A percentile compares a stretch with the other conserved stretches of the same genome.
Conservation (phyloP, 148 eudicot species). For the Rhododendron mucronatum region DNA sequence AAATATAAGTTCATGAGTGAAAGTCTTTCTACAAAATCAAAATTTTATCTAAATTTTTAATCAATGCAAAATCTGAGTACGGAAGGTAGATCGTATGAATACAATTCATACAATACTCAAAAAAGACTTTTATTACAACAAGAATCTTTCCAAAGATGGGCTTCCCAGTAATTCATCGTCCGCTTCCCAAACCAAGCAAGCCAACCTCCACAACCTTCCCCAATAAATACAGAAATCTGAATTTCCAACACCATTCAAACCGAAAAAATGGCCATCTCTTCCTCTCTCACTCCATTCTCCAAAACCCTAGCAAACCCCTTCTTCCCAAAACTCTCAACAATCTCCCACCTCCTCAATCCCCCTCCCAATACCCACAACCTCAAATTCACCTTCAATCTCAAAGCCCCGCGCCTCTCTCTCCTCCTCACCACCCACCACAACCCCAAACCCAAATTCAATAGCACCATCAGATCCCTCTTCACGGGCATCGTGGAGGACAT, state of each 20-base stretch:
- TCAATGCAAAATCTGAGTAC: too few species aligned
- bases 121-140: too few species aligned
- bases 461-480: conserved; percentile 46
- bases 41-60: too few species aligned
- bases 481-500: conserved; percentile 94
- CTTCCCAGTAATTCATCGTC: not conserved
- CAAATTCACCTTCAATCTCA: conserved; percentile 29
- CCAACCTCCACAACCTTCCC: not conserved
- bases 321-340: conserved; percentile 17
- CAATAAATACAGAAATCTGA: not conserved
- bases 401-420: conserved; percentile 22
- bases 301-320: conserved; percentile 20
- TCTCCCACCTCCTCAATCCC: conserved; percentile 9
- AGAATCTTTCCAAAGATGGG: too few species aligned
- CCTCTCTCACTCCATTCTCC: conserved; percentile 12
- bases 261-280: conserved; percentile 11
- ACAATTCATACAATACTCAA: too few species aligned
- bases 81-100: too few species aligned
- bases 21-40: too few species aligned
- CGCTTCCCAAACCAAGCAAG: not conserved
- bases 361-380: conserved; percentile 11
- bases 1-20: too few species aligned
- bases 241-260: not conserved
- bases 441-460: conserved; percentile 13
- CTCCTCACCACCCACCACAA: conserved; percentile 23